Percentiles rank a stretch among this genome's conserved stretches.
Conservation (phyloP, 1,139 yeast species). For the Suzukiozyma palmioleophila region DNA sequence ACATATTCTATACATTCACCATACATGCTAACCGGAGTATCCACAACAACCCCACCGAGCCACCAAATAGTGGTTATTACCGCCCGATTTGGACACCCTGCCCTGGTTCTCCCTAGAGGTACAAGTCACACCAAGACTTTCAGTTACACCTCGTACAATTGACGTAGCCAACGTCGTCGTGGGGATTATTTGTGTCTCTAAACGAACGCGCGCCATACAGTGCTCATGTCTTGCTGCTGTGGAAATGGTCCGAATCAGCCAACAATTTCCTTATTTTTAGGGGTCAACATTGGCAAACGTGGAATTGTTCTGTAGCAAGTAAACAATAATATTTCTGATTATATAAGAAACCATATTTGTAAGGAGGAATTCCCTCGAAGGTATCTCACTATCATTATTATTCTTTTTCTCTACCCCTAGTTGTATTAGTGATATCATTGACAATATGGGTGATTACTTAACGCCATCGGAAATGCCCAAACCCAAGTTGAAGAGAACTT, state of each 20-base stretch:
- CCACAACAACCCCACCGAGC: no score
- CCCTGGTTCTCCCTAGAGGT: no score
- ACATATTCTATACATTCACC: background rate
- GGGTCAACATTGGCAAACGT: constrained; percentile 1
- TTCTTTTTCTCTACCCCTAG: background rate
- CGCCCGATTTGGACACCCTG: no score
- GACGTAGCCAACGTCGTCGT: no score
- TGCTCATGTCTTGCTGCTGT: no score
- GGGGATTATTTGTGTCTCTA: no score
- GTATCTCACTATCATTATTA: background rate
- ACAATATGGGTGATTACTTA: constrained; percentile 35
- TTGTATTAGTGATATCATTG: background rate
- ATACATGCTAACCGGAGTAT: background rate
- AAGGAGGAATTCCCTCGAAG: no score
- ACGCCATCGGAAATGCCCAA: constrained; percentile 41
- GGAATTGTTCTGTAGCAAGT: background rate
- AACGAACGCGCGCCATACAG: no score
- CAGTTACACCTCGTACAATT: no score
- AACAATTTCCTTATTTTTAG: background rate
- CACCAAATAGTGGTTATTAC: no score
- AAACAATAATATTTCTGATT: background rate
- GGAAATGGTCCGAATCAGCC: background rate
- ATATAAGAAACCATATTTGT: background rate
- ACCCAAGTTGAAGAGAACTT: constrained; percentile 58
- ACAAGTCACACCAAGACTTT: no score